Evolutionary conservation across 495 filamentous ascomycete genomes (phyloP).

Genomic region (Cenococcum geophilum): DNA sequence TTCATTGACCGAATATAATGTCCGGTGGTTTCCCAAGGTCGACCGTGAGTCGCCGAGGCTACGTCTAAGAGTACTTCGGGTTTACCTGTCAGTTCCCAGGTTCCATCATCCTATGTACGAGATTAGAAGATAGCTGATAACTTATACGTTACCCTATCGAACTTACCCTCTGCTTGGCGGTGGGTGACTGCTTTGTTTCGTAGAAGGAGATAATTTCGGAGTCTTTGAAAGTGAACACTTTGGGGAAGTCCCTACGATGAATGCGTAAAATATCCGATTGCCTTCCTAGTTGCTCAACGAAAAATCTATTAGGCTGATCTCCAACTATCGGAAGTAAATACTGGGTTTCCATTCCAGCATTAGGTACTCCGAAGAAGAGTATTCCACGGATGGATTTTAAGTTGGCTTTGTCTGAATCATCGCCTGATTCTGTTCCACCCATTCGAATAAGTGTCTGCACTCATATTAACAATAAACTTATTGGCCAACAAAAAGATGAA

Average conservation of each 20-base stretch:
- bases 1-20: background rate
- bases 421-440: slow-evolving; percentile 12
- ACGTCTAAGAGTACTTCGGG: background rate
- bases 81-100: background rate
- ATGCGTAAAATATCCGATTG: slow-evolving; percentile 16
- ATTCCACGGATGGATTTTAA: slow-evolving; percentile 21
- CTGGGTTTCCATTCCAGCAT: slow-evolving; percentile 28
- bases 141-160: background rate
- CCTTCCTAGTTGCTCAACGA: slow-evolving; percentile 15
- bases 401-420: slow-evolving; percentile 2
- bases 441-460: slow-evolving; percentile 6
- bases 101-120: too few relatives aligned
- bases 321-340: slow-evolving; percentile 27
- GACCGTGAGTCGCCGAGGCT: background rate
- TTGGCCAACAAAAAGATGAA: background rate
- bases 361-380: slow-evolving; percentile 31
- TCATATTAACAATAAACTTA: background rate
- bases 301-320: slow-evolving; percentile 19
- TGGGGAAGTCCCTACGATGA: slow-evolving; percentile 15
- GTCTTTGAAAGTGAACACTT: slow-evolving; percentile 17
- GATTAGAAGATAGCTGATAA: background rate
- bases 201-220: slow-evolving; percentile 24
- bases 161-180: slow-evolving; percentile 1
- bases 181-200: slow-evolving; percentile 25
- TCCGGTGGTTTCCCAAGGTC: background rate